These are phyloP conservation scores for Jasminum sambac DNA, from an alignment of 257 asterid genomes.

Conservation along the genomic window DNA sequence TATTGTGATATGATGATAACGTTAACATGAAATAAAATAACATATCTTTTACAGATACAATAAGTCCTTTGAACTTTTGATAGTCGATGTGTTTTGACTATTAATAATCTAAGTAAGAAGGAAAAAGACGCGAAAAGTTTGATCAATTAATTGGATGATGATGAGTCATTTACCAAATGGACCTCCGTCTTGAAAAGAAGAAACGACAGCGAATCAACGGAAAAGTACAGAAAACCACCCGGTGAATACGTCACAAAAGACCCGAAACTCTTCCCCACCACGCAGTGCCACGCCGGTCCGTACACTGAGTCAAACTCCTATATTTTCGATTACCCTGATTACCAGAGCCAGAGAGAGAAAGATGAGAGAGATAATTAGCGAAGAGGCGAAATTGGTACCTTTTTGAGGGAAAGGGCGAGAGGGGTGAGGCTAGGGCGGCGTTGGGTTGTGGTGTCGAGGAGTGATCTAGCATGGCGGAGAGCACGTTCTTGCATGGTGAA, in stretches of 20 bases:
- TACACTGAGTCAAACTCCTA: constrained; percentile 82
- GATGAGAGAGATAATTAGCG: not conserved
- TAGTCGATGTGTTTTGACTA: too few relatives aligned
- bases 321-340: not conserved
- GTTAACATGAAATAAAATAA: too few relatives aligned
- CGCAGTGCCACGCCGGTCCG: constrained; percentile 96
- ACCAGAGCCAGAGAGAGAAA: not conserved
- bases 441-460: constrained; percentile 43
- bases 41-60: too few relatives aligned
- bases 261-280: constrained; percentile 89
- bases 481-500: constrained; percentile 77
- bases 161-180: constrained; percentile 39
- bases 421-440: constrained; percentile 59
- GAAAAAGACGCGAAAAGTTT: too few relatives aligned
- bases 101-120: too few relatives aligned
- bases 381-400: constrained; percentile 32
- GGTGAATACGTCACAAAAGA: constrained; percentile 85
- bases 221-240: constrained; percentile 75
- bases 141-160: constrained; percentile 14
- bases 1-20: too few relatives aligned
- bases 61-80: too few relatives aligned
- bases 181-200: constrained; percentile 90
- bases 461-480: constrained; percentile 56
- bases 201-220: constrained; percentile 65
- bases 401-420: constrained; percentile 76